These are phyloP conservation scores for Starmerella davenportii DNA, from an alignment of 805 yeast genomes.

Conservation along the genomic window DNA sequence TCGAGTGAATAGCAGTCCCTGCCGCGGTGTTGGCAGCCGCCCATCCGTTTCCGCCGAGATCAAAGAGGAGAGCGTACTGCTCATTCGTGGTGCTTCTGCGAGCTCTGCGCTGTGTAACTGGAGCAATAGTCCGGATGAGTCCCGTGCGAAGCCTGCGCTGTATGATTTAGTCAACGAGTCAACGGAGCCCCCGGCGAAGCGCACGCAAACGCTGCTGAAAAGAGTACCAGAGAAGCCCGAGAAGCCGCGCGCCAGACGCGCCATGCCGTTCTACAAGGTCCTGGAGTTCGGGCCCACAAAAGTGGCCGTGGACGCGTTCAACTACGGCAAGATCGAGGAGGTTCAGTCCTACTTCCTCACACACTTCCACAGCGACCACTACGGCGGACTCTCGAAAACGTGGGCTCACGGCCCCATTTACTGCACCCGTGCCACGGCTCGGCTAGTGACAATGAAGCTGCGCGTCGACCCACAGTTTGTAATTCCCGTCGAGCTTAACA, in stretches of 20 bases:
- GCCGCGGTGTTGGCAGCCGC: no score
- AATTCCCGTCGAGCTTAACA: constrained; percentile 27
- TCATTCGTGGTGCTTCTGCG: no score
- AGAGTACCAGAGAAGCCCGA: background rate
- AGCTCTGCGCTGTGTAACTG: no score
- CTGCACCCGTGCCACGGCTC: constrained; percentile 53
- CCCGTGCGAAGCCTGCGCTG: no score
- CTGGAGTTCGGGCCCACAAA: constrained; percentile 17
- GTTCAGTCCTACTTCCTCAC: constrained; percentile 22
- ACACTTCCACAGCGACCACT: constrained; percentile 91
- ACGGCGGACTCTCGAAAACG: constrained; percentile 60
- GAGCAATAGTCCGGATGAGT: no score
- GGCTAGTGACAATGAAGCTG: constrained; percentile 36
- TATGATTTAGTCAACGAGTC: no score
- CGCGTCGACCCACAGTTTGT: constrained; percentile 33
- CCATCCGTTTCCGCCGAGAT: no score
- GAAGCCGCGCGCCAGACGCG: background rate
- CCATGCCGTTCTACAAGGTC: constrained; percentile 21
- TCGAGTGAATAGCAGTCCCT: no score
- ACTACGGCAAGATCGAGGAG: constrained; percentile 21
- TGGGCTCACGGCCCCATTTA: constrained; percentile 64
- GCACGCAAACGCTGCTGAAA: no score
- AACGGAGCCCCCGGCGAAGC: no score
- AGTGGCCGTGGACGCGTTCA: constrained; percentile 26
- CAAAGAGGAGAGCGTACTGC: no score